phyloP scores from a whole-genome alignment of 176 grass and related monocot species.

The Avena atlantica region DNA sequence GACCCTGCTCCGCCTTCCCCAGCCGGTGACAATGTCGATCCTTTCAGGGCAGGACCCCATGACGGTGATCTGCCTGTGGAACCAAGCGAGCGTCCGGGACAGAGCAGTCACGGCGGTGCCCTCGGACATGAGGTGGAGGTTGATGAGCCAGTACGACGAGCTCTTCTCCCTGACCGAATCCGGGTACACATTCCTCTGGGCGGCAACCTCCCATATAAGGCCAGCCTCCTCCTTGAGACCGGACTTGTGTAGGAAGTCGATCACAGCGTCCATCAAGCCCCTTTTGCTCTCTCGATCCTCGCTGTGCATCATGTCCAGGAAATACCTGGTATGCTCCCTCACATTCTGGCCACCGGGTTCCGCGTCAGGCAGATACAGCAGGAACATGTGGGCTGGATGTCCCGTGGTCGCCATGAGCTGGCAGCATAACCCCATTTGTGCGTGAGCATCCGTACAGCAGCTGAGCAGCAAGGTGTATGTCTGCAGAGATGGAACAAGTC shows the following conservation, averaged over 20 bases:
- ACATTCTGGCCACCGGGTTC: conserved; percentile 85
- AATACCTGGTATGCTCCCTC: conserved; percentile 64
- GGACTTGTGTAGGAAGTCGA: conserved; percentile 89
- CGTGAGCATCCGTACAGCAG: conserved; percentile 64
- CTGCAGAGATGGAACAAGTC: conserved; percentile 85
- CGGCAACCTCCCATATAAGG: conserved; percentile 89
- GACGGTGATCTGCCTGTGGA: conserved; percentile 70
- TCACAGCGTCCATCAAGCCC: conserved; percentile 86
- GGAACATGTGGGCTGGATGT: conserved; percentile 88
- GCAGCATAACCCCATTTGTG: conserved; percentile 68
- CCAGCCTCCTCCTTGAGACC: conserved; percentile 98
- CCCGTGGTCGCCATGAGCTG: conserved; percentile 87
- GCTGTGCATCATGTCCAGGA: conserved; percentile 93
- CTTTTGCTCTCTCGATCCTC: conserved; percentile 96
- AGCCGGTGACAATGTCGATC: conserved; percentile 92
- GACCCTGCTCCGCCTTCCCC: conserved; percentile 91
- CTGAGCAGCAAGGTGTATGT: conserved; percentile 94
- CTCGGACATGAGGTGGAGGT: conserved; percentile 95
- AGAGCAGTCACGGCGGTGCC: conserved; percentile 85
- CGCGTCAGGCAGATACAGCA: conserved; percentile 81
- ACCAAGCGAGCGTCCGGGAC: conserved; percentile 89
- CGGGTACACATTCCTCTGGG: conserved; percentile 91
- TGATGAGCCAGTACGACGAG: conserved; percentile 84
- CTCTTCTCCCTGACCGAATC: conserved; percentile 83
- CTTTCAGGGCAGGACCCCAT: conserved; percentile 60